phyloP scores from a whole-genome alignment of 352 stramenopile genomes.

The Globisporangium apiculatum region DNA sequence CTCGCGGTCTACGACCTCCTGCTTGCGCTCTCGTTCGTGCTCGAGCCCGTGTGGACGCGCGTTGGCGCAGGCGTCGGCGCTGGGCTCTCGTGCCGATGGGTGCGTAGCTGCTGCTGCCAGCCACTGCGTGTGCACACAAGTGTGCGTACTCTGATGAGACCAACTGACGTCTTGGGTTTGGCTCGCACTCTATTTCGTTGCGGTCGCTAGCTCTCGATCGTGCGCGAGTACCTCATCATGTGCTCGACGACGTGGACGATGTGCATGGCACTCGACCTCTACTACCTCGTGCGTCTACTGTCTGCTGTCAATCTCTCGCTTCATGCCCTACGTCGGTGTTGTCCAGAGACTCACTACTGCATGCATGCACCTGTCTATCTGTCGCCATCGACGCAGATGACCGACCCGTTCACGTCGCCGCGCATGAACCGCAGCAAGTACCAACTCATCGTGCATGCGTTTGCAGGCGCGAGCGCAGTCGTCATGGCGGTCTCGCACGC shows the following conservation, averaged over 20 bases:
- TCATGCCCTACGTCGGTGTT: too few species aligned
- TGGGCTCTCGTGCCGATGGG: constrained; percentile 40
- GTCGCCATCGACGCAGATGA: constrained; percentile 31
- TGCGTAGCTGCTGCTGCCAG: constrained; percentile 10
- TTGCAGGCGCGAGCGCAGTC: constrained; percentile 27
- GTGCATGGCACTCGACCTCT: constrained; percentile 67
- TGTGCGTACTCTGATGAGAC: too few species aligned
- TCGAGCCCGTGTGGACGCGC: constrained; percentile 54
- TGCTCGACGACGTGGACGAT: constrained; percentile 61
- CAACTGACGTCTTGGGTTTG: too few species aligned
- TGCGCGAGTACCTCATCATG: constrained; percentile 73
- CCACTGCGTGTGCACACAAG: background rate
- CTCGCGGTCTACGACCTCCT: constrained; percentile 53
- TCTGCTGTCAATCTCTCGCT: too few species aligned
- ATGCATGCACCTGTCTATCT: background rate
- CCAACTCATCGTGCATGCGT: constrained; percentile 37
- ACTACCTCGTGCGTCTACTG: constrained; percentile 39
- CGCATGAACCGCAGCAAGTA: constrained; percentile 63
- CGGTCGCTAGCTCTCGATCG: constrained; percentile 33
- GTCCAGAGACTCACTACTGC: too few species aligned
- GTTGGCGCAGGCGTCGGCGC: constrained; percentile 28
- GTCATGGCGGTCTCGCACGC: constrained; percentile 48
- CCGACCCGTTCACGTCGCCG: constrained; percentile 74
- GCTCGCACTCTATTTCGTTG: too few species aligned
- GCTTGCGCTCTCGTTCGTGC: constrained; percentile 56